These are phyloP conservation scores for Penicillium rolfsii DNA, from an alignment of 2,329 filamentous ascomycete genomes.

Conservation along the genomic window DNA sequence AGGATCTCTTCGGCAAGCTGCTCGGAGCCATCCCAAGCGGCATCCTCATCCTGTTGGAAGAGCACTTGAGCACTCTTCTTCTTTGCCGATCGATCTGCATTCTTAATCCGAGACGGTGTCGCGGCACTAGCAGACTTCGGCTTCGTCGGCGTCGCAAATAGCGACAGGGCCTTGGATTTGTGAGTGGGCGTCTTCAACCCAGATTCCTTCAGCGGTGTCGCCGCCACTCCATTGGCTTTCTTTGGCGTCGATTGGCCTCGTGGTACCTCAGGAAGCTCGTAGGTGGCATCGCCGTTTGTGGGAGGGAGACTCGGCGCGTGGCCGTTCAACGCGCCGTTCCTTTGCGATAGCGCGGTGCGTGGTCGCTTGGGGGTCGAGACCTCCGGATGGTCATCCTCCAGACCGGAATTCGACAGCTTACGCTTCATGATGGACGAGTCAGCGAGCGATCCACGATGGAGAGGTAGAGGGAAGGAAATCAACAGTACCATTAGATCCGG, in stretches of 20 bases:
- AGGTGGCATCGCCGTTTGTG: slow-evolving; percentile 26
- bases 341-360: slow-evolving; percentile 29
- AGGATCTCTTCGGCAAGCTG: slow-evolving; percentile 70
- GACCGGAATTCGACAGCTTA: slow-evolving; percentile 43
- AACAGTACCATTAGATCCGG: slow-evolving; percentile 40
- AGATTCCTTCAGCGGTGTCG: slow-evolving; percentile 38
- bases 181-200: slow-evolving; percentile 44
- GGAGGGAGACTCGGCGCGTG: slow-evolving; percentile 21
- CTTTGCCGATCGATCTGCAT: slow-evolving; percentile 82
- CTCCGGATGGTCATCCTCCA: slow-evolving; percentile 38
- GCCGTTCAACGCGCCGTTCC: slow-evolving; percentile 35
- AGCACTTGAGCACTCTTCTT: slow-evolving; percentile 80
- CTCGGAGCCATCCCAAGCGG: slow-evolving; percentile 65
- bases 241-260: slow-evolving; percentile 38
- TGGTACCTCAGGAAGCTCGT: slow-evolving; percentile 33
- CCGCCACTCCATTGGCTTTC: slow-evolving; percentile 34
- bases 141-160: slow-evolving; percentile 49
- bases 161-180: slow-evolving; percentile 39
- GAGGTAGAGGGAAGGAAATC: slow-evolving; percentile 27
- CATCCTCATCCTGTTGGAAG: slow-evolving; percentile 73
- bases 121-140: slow-evolving; percentile 28
- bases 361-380: slow-evolving; percentile 47
- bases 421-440: slow-evolving; percentile 44
- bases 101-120: slow-evolving; percentile 68
- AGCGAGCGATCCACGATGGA: slow-evolving; percentile 18